Evolutionary conservation across 768 basidiomycete species (phyloP).

Genomic region (Tricholoma saponaceum): DNA sequence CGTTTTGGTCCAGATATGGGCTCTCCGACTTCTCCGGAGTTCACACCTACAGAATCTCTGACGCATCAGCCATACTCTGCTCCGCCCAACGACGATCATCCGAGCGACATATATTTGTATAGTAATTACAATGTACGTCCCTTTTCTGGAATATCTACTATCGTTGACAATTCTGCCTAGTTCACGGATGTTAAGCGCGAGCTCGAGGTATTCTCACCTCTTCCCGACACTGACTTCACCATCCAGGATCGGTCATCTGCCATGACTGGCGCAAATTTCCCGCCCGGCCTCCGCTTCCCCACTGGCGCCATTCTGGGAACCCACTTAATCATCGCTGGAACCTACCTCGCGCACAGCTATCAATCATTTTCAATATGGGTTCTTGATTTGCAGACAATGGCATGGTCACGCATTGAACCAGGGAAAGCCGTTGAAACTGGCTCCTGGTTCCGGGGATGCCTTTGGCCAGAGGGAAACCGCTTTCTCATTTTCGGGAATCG

Average conservation of each 20-base stretch:
- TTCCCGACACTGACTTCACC: constrained; percentile 69
- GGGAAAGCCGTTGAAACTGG: constrained; percentile 82
- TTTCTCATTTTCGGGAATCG: constrained; percentile 91
- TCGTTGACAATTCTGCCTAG: constrained; percentile 32
- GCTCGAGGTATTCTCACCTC: constrained; percentile 85
- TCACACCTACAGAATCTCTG: constrained; percentile 55
- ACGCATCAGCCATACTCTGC: constrained; percentile 77
- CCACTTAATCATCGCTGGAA: constrained; percentile 91
- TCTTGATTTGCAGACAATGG: constrained; percentile 77
- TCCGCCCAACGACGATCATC: constrained; percentile 65
- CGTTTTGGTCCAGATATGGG: constrained; percentile 52
- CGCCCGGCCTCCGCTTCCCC: constrained; percentile 94
- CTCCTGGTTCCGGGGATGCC: constrained; percentile 91
- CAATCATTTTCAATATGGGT: constrained; percentile 98
- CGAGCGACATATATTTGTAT: constrained; percentile 86
- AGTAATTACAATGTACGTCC: constrained; percentile 89
- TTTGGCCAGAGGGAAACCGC: constrained; percentile 82
- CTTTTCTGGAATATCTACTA: background rate
- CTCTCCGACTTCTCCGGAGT: constrained; percentile 37
- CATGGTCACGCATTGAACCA: constrained; percentile 86
- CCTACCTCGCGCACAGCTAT: constrained; percentile 90
- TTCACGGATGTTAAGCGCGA: constrained; percentile 95
- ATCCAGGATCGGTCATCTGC: constrained; percentile 75
- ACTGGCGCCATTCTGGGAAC: constrained; percentile 89
- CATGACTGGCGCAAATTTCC: constrained; percentile 81